phyloP scores from a whole-genome alignment of 163 green algal species.

The Chloromonas sp. region DNA sequence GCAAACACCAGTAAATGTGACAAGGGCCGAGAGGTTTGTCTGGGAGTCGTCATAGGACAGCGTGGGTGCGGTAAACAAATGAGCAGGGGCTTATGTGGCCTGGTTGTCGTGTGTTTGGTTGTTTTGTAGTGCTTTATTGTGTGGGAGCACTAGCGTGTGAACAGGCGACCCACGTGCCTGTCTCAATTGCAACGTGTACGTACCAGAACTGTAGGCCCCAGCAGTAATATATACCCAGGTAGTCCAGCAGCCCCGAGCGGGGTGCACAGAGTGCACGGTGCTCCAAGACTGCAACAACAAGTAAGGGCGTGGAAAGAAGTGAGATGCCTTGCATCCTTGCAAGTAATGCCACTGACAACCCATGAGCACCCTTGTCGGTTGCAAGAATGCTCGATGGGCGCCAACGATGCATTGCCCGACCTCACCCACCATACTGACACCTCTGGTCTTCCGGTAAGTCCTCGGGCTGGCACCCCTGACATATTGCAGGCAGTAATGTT shows the following conservation, averaged over 20 bases:
- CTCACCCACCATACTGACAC: background rate
- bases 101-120: too few species aligned
- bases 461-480: too few species aligned
- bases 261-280: slow-evolving; percentile 18
- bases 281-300: slow-evolving; percentile 1
- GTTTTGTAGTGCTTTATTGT: too few species aligned
- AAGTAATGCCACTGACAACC: too few species aligned
- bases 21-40: background rate
- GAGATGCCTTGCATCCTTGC: too few species aligned
- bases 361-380: too few species aligned
- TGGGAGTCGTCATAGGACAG: too few species aligned
- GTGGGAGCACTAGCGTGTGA: too few species aligned
- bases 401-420: background rate
- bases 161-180: background rate
- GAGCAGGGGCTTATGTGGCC: too few species aligned
- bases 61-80: too few species aligned
- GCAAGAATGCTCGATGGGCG: too few species aligned
- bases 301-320: background rate
- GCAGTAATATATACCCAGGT: slow-evolving; percentile 54
- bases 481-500: too few species aligned
- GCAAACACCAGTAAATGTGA: background rate
- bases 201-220: slow-evolving; percentile 14
- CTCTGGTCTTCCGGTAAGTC: background rate
- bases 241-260: slow-evolving; percentile 35
- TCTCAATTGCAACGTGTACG: background rate